Evolutionary conservation across 805 yeast genomes (phyloP), one percentile per base, ranked within the genome.

Genomic region (Ogataea ganodermae): DNA sequence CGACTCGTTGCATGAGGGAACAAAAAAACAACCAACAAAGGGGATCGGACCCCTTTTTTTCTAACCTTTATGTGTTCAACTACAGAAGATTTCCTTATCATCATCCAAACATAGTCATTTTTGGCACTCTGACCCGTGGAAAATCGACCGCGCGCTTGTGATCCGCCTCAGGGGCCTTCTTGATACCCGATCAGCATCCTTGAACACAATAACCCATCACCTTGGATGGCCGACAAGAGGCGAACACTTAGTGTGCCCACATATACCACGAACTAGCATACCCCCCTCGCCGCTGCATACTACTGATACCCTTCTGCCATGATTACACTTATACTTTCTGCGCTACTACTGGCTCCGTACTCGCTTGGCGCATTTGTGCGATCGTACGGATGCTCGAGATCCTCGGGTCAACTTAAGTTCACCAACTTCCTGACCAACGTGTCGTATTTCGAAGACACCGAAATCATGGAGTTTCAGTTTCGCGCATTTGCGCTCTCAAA

Each of bases 341-440:
- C 36, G 13, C 31, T 43, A 23, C 35, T 16, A 12, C 10, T 23
- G n/a, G 27, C 39, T 14, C 21, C 13, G 14, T 21, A 20, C n/a
- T 36, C 33, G 24, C 32, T 31, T 17, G 48, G 50, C 10, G 61
- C 59, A 6, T 49, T 57, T 24, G 52, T 57, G 42, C 46, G 48
- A 42, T 50, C 52, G 30, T 31, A 32, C 17, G 20, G 35, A 9
- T 55, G 56, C 20, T 6, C 45, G 9, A 17, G 20, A 8, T 4
- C 41, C 5, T 21, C n/a, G 9, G 10, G 12, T 10, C 6, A 13
- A 3, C 39, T 4, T 5, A 9, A 35, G 32, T 48, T 59, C 33
- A 36, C 59, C 1, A 50, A 45, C 16, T 55, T 57, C 24, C 35
- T 58, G 18, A 52, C 59, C 6, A 57, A 59, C 33, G 57, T 48